Base-by-base conservation (phyloP, 306 rosid genomes). In the Phaseolus lunatus region DNA sequence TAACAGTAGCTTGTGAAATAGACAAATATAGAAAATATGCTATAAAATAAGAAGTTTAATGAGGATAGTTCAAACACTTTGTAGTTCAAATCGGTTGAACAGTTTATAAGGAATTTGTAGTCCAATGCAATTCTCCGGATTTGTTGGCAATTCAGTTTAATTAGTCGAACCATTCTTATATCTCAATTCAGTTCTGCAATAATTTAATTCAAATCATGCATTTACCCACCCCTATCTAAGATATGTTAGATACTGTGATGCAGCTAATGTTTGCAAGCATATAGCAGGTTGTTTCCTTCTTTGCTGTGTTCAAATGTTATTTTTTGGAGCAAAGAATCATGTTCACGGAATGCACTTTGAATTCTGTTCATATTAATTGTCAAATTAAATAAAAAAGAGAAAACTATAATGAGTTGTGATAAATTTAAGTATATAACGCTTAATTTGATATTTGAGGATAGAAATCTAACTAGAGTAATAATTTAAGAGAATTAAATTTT, bases 261-360 rank as follows among this genome's bases (percentile, higher is more conserved):
- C 37, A 49, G 50, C 44, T 62, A 62, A 61, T 14, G 24, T 71
- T 24, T 73, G 72, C 33, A 23, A 70, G 13, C 43, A 37, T 43
- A 48, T 61, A 15, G 62, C 47, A 76, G 76, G 45, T 27, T 70
- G 78, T 76, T 35, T 70, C 43, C 74, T 76, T 70, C 50, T 58
- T 49, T 81, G 23, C 5, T 29, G 24, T 53, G 48, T 64, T 18
- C 53, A 18, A 74, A 24, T 15, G 0, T 16, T 24, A 11, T 61
- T 29, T n/a, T 56, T 56, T 23, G 19, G 15, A 26, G 11, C 20
- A 58, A 27, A 57, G 12, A 5, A 11, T 57, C 18, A 24, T 57
- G n/a, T 5, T 7, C n/a, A 2, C 2, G 11, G 15, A 22, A 23
- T 3, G 11, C 5, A 1, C 13, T 15, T 29, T 16, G 63, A 61